These are phyloP conservation scores for Wilcoxina mikolae DNA, from an alignment of 495 filamentous ascomycete genomes.

Conservation along the genomic window DNA sequence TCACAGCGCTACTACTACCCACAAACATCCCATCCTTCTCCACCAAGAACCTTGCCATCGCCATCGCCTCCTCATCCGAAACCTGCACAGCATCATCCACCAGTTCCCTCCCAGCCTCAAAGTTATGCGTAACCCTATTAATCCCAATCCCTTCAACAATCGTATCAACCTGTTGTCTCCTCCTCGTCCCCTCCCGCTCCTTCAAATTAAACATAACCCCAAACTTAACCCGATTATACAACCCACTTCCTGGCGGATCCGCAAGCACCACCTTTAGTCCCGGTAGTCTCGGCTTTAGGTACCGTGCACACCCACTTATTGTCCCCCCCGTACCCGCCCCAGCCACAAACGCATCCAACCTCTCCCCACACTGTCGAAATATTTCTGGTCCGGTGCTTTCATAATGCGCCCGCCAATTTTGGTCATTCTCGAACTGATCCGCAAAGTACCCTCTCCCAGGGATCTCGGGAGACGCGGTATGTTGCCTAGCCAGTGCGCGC, in stretches of 20 bases:
- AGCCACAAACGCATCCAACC: slow-evolving; percentile 76
- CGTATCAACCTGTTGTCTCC: slow-evolving; percentile 82
- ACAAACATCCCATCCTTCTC: slow-evolving; percentile 93
- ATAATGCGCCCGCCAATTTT: slow-evolving; percentile 77
- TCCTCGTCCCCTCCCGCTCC: slow-evolving; percentile 77
- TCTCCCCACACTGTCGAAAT: slow-evolving; percentile 56
- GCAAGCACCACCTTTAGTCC: slow-evolving; percentile 64
- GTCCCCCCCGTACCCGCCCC: slow-evolving; percentile 96
- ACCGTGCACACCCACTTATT: slow-evolving; percentile 69
- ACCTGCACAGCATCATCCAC: slow-evolving; percentile 85
- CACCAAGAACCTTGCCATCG: slow-evolving; percentile 88
- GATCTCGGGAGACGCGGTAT: slow-evolving; percentile 42
- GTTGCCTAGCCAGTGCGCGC: slow-evolving; percentile 55
- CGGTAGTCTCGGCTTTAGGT: slow-evolving; percentile 55
- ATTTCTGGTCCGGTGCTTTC: slow-evolving; percentile 82
- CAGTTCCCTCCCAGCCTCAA: slow-evolving; percentile 67
- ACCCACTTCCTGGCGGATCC: slow-evolving; percentile 83
- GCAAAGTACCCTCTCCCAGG: slow-evolving; percentile 66
- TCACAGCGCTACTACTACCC: slow-evolving; percentile 87
- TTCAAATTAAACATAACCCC: slow-evolving; percentile 89
- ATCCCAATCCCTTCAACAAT: slow-evolving; percentile 95
- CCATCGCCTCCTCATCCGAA: slow-evolving; percentile 76
- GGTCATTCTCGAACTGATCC: slow-evolving; percentile 83
- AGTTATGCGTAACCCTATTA: slow-evolving; percentile 80
- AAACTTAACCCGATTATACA: slow-evolving; percentile 78